Conservation (phyloP, 169 alveolate genomes). For the Plasmodium falciparum region DNA sequence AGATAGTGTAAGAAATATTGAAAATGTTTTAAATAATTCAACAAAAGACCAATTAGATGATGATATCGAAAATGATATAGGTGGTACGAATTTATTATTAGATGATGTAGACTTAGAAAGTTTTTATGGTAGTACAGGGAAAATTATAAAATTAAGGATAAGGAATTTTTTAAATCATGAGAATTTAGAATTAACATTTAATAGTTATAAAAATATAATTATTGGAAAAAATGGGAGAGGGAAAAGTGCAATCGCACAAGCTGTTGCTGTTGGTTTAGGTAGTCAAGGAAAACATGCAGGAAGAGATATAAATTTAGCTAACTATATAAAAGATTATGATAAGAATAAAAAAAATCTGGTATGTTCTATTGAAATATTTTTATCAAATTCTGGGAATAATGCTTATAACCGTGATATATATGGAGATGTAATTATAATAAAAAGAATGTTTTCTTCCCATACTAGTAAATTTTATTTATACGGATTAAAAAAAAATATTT, state of each 20-base stretch:
- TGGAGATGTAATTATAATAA: constrained; percentile 52
- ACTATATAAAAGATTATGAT: constrained; percentile 86
- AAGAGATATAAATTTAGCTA: constrained; percentile 79
- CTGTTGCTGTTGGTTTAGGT: constrained; percentile 86
- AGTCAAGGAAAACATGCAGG: constrained; percentile 86
- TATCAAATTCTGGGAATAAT: constrained; percentile 64
- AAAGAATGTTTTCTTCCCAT: constrained; percentile 43
- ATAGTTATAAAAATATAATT: constrained; percentile 82
- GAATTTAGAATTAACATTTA: constrained; percentile 81
- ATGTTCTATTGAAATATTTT: constrained; percentile 14
- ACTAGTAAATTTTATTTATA: constrained; percentile 52
- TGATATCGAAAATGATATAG: background rate
- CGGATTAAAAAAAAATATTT: constrained; percentile 22
- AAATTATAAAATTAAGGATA: constrained; percentile 80
- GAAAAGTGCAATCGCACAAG: constrained; percentile 88
- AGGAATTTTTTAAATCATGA: constrained; percentile 86
- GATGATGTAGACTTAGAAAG: constrained; percentile 57
- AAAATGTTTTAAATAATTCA: background rate
- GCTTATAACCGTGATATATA: constrained; percentile 55
- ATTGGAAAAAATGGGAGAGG: constrained; percentile 89
- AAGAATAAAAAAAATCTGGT: constrained; percentile 78
- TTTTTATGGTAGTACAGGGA: constrained; percentile 82
- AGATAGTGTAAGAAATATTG: background rate
- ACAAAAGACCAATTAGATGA: background rate
- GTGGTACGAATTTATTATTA: background rate